A percentile compares a stretch with the other conserved stretches of the same genome.
Evolutionary conservation across 805 yeast genomes (phyloP).

Genomic region (Cyberlindnera galapagoensis): DNA sequence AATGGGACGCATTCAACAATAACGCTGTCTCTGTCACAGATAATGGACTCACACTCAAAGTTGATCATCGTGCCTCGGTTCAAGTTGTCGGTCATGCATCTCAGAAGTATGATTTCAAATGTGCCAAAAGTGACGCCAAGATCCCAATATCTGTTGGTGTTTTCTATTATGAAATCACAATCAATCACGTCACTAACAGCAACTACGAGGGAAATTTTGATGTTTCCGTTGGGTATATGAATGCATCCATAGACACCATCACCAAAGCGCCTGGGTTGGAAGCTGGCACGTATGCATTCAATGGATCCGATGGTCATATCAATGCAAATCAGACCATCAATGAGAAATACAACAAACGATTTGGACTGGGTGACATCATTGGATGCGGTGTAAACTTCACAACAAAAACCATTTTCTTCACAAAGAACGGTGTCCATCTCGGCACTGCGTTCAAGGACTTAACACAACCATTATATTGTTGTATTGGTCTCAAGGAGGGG

Average conservation of each 20-base stretch:
- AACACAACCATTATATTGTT: constrained; percentile 39
- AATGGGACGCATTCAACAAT: constrained; percentile 10
- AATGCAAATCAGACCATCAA: constrained; percentile 32
- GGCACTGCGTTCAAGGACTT: constrained; percentile 49
- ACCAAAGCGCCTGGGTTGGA: constrained; percentile 43
- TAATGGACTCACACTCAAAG: constrained; percentile 11
- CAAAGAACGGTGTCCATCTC: constrained; percentile 69
- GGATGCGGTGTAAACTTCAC: constrained; percentile 81
- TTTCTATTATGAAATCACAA: constrained; percentile 45
- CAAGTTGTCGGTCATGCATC: constrained; percentile 2
- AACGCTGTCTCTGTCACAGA: constrained; percentile 6
- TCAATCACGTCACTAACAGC: constrained; percentile 30
- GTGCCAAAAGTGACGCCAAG: constrained; percentile 28
- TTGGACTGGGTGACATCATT: constrained; percentile 54
- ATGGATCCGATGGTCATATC: constrained; percentile 44
- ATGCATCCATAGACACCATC: constrained; percentile 21
- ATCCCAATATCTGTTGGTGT: constrained; percentile 37
- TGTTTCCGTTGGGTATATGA: constrained; percentile 40
- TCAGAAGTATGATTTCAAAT: constrained; percentile 15
- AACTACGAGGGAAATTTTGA: constrained; percentile 25
- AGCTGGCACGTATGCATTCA: constrained; percentile 43
- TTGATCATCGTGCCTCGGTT: constrained; percentile 5
- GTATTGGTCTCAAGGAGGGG: constrained; percentile 33
- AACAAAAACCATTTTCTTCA: constrained; percentile 58
- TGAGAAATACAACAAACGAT: constrained; percentile 36